Base-by-base conservation (phyloP, 1,139 yeast species). In the Blastobotrys serpentis region DNA sequence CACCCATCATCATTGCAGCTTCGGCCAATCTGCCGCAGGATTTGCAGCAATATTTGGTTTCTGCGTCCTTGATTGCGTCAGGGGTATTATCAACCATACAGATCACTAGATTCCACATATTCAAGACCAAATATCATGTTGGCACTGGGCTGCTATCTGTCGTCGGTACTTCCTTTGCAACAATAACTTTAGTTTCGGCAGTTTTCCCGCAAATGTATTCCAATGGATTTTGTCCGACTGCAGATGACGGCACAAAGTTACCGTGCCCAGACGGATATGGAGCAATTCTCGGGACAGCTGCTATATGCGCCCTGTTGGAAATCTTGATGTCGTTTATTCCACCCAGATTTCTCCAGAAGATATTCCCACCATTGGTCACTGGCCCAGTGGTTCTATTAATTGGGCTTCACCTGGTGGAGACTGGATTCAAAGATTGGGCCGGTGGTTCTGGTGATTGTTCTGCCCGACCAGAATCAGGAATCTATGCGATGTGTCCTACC, bases 181-280 rank as follows among this genome's bases (percentile, higher is more conserved):
- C 95, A 38, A 84, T 89, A 62, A 77, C 92, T 14, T 84, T 89
- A 59, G 94, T 86, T 46, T 66, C 79, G 7, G 82, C 81, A 43
- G 86, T 88, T 2, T 71, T 88, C 56, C 92, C 95, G 7, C 72
- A 83, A 68, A 86, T 88, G 94, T 89, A 89, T 69, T 60, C 63
- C 6, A 74, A 72, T 46, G 97, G 96, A 0, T 69, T 68, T 47
- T 89, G 96, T 68, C 82, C 85, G 1, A 56, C 66, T 3, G 79
- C 71, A 18, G 75, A 74, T 6, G 92, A 92, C 11, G 75, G 75
- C 10, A 80, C 78, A 2, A 60, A 67, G n/a, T 74, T 86, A 49
- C 78, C 96, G 1, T 89, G 97, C 68, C 94, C 94, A 2, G 86
- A 84, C 53, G 96, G 94, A 1, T 89, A 87, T 63, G 97, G 96